phyloP scores from a whole-genome alignment of 371 early-diverging fungal species.

The Rhizopus delemar region DNA sequence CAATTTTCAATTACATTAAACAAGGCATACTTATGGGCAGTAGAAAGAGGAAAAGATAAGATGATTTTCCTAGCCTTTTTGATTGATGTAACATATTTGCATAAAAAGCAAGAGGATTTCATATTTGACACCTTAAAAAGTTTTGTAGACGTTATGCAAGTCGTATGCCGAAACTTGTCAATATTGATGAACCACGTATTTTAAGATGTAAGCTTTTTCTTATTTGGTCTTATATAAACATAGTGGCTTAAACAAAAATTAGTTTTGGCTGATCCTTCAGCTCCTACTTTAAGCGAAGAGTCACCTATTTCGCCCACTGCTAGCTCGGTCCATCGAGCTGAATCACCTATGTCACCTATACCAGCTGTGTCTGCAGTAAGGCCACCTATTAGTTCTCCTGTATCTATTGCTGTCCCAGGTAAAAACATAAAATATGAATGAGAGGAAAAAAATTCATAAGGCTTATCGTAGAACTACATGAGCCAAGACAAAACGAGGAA shows the following conservation, averaged over 20 bases:
- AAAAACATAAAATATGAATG: neutral
- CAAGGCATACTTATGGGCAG: conserved; percentile 55
- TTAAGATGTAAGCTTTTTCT: conserved; percentile 34
- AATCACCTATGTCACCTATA: conserved; percentile 1
- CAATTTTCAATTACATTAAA: conserved; percentile 51
- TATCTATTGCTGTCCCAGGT: neutral
- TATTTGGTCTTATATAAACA: neutral
- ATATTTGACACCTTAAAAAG: conserved; percentile 18
- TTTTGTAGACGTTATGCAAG: conserved; percentile 39
- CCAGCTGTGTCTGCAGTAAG: neutral
- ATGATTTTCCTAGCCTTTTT: conserved; percentile 49
- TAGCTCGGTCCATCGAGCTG: neutral
- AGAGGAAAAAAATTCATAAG: neutral
- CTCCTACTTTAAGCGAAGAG: conserved; percentile 19
- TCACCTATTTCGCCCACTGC: conserved; percentile 10
- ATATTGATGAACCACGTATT: conserved; percentile 49
- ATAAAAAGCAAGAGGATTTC: neutral
- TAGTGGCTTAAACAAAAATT: neutral
- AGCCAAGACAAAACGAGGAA: conserved; percentile 21
- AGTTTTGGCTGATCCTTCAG: conserved; percentile 29
- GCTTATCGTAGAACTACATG: conserved; percentile 1
- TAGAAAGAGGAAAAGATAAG: conserved; percentile 49
- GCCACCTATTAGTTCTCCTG: neutral
- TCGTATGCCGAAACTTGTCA: conserved; percentile 45
- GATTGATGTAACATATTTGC: conserved; percentile 37